Evolutionary conservation across 768 basidiomycete genomes (phyloP).

Genomic region (Kwoniella dejecticola): DNA sequence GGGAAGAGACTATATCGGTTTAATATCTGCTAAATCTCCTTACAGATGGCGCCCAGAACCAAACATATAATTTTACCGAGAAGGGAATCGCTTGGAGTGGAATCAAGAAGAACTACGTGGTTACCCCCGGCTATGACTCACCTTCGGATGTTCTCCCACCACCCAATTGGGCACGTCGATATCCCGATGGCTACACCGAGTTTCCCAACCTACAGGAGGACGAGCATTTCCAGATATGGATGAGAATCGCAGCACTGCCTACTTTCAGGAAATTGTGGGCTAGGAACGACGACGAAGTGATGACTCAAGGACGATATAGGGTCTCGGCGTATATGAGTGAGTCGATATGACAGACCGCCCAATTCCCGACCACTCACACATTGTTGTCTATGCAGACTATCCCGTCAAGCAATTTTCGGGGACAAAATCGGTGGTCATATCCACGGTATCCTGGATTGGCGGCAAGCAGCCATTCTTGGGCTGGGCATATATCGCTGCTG

Average conservation of each 20-base stretch:
- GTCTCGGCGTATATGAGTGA: slow-evolving; percentile 78
- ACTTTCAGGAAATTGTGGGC: slow-evolving; percentile 96
- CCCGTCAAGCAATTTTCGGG: slow-evolving; percentile 88
- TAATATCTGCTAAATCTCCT: slow-evolving; percentile 1
- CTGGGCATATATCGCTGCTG: slow-evolving; percentile 93
- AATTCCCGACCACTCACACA: not conserved
- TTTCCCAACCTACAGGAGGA: slow-evolving; percentile 74
- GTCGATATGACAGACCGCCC: slow-evolving; percentile 41
- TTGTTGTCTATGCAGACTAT: slow-evolving; percentile 68
- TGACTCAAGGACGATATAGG: slow-evolving; percentile 73
- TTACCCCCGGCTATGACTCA: slow-evolving; percentile 65
- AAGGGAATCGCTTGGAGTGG: slow-evolving; percentile 93
- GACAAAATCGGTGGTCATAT: slow-evolving; percentile 94
- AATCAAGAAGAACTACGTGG: slow-evolving; percentile 84
- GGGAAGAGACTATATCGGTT: not conserved
- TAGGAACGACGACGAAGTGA: slow-evolving; percentile 75
- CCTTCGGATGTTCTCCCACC: slow-evolving; percentile 78
- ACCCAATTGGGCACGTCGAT: slow-evolving; percentile 81
- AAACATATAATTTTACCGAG: slow-evolving; percentile 72
- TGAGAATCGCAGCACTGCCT: slow-evolving; percentile 94
- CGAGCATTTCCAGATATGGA: slow-evolving; percentile 99
- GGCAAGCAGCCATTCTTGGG: slow-evolving; percentile 98
- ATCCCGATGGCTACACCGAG: slow-evolving; percentile 71
- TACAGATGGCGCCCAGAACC: slow-evolving; percentile 51
- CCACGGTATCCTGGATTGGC: slow-evolving; percentile 97